These are phyloP conservation scores for Oldenlandia corymbosa DNA, from an alignment of 257 asterid genomes.

Conservation along the genomic window DNA sequence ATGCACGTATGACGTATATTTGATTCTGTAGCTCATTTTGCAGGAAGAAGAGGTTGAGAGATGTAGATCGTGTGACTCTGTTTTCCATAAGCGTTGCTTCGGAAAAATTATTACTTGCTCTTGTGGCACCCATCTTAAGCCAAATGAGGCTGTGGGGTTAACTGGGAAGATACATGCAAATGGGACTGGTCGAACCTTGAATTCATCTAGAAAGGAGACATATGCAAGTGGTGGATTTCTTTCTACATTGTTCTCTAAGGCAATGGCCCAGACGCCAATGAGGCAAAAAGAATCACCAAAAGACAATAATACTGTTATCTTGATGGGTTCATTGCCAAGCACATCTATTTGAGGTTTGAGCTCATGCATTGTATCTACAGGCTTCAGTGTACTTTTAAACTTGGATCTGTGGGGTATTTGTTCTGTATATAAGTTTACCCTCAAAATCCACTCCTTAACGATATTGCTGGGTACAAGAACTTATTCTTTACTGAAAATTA, in stretches of 20 bases:
- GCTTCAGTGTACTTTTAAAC: background rate
- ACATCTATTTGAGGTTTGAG: conserved; percentile 38
- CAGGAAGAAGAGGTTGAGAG: conserved; percentile 83
- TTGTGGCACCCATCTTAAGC: conserved; percentile 55
- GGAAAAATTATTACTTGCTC: conserved; percentile 53
- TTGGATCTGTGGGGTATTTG: conserved; percentile 1
- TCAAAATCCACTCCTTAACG: too few relatives aligned
- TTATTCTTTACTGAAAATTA: too few relatives aligned
- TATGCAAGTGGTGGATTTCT: conserved; percentile 49
- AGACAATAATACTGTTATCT: conserved; percentile 42
- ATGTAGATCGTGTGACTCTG: conserved; percentile 64
- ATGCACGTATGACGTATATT: too few relatives aligned
- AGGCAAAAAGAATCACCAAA: conserved; percentile 28
- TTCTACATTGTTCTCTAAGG: conserved; percentile 59
- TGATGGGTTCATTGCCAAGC: conserved; percentile 73
- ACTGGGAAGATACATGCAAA: conserved; percentile 16
- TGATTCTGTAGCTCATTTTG: conserved; percentile 7
- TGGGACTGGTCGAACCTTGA: conserved; percentile 18
- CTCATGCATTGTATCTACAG: background rate
- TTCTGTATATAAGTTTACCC: background rate
- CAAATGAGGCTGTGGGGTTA: conserved; percentile 28
- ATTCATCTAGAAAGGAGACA: conserved; percentile 22
- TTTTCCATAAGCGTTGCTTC: conserved; percentile 77
- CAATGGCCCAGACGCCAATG: conserved; percentile 36
- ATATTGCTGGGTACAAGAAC: too few relatives aligned